Conservation (phyloP, 805 yeast species). For the Metschnikowia arizonensis region DNA sequence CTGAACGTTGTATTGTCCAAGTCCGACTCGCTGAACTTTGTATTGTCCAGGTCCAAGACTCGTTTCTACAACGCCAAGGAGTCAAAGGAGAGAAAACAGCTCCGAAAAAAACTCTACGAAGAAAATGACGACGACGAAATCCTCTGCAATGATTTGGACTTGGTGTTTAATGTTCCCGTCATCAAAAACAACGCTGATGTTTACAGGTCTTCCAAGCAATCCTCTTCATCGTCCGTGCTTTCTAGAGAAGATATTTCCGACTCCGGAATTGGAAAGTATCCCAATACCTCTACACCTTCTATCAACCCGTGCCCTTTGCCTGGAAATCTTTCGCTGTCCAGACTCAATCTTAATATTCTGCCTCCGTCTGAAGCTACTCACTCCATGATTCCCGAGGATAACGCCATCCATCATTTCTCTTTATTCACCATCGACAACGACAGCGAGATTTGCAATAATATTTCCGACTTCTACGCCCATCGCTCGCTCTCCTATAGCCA, state of each 20-base stretch:
- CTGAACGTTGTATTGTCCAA: slow-evolving; percentile 20
- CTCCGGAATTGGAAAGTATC: slow-evolving; percentile 24
- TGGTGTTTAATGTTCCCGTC: slow-evolving; percentile 43
- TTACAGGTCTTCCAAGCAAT: slow-evolving; percentile 19
- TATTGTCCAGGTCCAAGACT: slow-evolving; percentile 32
- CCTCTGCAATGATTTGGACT: slow-evolving; percentile 33
- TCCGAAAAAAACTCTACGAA: slow-evolving; percentile 38
- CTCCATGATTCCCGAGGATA: slow-evolving; percentile 12
- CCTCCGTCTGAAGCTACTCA: slow-evolving; percentile 3
- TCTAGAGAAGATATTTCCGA: slow-evolving; percentile 27
- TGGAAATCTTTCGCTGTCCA: slow-evolving; percentile 16
- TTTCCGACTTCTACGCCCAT: slow-evolving; percentile 34
- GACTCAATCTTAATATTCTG: slow-evolving; percentile 8
- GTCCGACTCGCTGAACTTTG: slow-evolving; percentile 17
- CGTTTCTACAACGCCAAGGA: slow-evolving; percentile 33
- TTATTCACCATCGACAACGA: slow-evolving; percentile 24
- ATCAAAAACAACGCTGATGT: slow-evolving; percentile 34
- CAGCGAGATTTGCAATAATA: slow-evolving; percentile 32
- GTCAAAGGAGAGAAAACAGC: slow-evolving; percentile 35
- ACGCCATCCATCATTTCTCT: slow-evolving; percentile 9
- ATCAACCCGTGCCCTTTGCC: slow-evolving; percentile 20
- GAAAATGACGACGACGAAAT: slow-evolving; percentile 40
- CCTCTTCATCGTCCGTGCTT: slow-evolving; percentile 16
- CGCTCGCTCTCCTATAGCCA: slow-evolving; percentile 34
- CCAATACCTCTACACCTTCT: slow-evolving; percentile 14